Percentiles rank a stretch among this genome's conserved stretches.
Evolutionary conservation across 2,329 filamentous ascomycete species (phyloP).

Genomic region (Magnaporthiopsis incrustans): DNA sequence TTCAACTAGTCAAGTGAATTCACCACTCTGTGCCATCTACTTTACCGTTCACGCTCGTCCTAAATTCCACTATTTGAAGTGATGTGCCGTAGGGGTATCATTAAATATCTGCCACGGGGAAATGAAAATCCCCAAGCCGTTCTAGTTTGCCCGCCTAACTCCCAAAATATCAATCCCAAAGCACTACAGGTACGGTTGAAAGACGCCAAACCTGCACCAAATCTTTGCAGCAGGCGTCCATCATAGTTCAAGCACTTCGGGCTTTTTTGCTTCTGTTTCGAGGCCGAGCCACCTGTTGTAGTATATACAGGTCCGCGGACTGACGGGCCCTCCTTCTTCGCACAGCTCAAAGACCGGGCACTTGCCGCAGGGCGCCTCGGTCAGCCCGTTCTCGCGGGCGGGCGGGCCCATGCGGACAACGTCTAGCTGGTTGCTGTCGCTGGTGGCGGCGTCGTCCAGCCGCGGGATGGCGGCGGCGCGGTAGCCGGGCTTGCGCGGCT

Average conservation of each 20-base stretch:
- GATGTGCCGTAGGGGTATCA: not conserved
- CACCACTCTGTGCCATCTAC: not conserved
- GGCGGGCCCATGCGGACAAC: conserved; percentile 25
- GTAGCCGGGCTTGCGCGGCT: conserved; percentile 39
- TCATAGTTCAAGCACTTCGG: not conserved
- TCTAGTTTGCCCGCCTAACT: not conserved
- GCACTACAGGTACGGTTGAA: not conserved
- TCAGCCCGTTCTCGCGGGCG: conserved; percentile 61
- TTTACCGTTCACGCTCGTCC: not conserved
- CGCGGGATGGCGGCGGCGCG: conserved; percentile 42
- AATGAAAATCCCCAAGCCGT: not conserved
- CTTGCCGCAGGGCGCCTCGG: conserved; percentile 80
- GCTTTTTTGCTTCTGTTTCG: conserved; percentile 20
- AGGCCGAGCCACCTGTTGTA: conserved; percentile 73
- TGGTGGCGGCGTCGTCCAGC: conserved; percentile 27
- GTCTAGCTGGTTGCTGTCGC: conserved; percentile 20
- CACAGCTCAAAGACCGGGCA: conserved; percentile 94
- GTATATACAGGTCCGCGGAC: conserved; percentile 83
- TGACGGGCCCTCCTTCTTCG: conserved; percentile 83
- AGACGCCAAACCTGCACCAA: not conserved
- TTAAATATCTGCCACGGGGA: not conserved
- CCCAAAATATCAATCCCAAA: not conserved
- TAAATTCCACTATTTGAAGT: not conserved
- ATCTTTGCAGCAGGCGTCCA: not conserved
- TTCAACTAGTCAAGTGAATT: not conserved